Base-by-base conservation (phyloP, 441 rosid species). In the Erodium chrysanthum region DNA sequence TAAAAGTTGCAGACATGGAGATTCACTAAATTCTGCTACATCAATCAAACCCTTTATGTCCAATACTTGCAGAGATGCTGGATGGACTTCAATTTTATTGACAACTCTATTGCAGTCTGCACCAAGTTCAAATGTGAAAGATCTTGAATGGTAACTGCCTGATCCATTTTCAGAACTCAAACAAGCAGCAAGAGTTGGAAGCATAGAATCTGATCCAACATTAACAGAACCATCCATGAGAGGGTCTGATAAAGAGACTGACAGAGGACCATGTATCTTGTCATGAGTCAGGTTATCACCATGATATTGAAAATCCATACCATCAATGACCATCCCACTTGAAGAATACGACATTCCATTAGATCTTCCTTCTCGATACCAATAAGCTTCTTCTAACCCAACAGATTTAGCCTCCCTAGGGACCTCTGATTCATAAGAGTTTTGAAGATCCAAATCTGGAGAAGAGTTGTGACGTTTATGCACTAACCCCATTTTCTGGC, bases 401-500 rank as follows among this genome's bases (percentile, higher is more conserved):
- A 54, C 20, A 67, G 56, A 0, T 50, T 27, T 58, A 2, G 0
- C 25, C 22, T 58, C 65, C 0, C 23, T 37, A 60, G 48, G 33
- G 14, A 21, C 61, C 40, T 14, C 21, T 37, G 10, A 37, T 0
- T 50, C 65, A 40, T 33, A 54, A 50, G 63, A 44, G 22, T 20
- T 25, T 70, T 1, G 50, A 12, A 37, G 63, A 52, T 15, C 25
- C 48, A 31, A 10, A 54, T 2, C 23, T 8, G 68, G 14, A 22
- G 31, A 27, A 25, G 67, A 69, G 4, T 37, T 4, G 22, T 40
- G 17, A 70, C n/a, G 7, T 29, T 33, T 63, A 33, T 74, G 63
- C 67, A 52, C 65, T 59, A 67, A 60, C 14, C 40, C 37, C 48
- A 54, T 62, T 14, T 64, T 76, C 59, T 54, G 62, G 29, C 50